phyloP scores from a whole-genome alignment of 805 yeast genomes.

The Nakazawaea anatomiae region DNA sequence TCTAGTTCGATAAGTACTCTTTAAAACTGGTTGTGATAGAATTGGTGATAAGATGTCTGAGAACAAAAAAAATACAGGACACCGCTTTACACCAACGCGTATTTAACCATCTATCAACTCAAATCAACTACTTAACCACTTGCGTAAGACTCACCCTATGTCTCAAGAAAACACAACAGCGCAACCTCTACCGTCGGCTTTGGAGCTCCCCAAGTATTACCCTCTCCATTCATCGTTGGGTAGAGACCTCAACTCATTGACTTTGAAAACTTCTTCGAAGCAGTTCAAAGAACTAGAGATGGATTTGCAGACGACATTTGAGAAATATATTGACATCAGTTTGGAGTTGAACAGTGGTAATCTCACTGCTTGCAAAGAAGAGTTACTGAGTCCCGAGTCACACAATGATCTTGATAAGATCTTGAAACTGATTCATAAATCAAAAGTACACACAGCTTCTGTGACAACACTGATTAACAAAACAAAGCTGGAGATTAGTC shows the following conservation, averaged over 20 bases:
- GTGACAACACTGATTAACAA: not conserved
- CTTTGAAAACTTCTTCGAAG: not conserved
- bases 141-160: too few relatives aligned
- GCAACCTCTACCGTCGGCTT: not conserved
- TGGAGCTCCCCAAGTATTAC: slow-evolving; percentile 7
- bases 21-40: too few relatives aligned
- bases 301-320: not conserved
- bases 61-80: too few relatives aligned
- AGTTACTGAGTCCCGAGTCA: not conserved
- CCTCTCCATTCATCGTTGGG: slow-evolving; percentile 2
- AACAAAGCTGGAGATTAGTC: slow-evolving; percentile 5
- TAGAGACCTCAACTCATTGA: not conserved
- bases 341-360: not conserved
- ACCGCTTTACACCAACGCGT: too few relatives aligned
- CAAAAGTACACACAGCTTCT: not conserved
- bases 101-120: too few relatives aligned
- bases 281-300: not conserved
- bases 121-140: too few relatives aligned
- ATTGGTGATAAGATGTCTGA: too few relatives aligned
- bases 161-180: too few relatives aligned
- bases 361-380: not conserved
- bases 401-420: not conserved
- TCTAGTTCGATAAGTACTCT: too few relatives aligned
- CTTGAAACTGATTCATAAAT: not conserved
- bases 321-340: slow-evolving; percentile 2